Percentiles rank a stretch among this genome's conserved stretches.
These are phyloP conservation scores for Stellera chamaejasme DNA, from an alignment of 345 rosid species.

Conservation along the genomic window DNA sequence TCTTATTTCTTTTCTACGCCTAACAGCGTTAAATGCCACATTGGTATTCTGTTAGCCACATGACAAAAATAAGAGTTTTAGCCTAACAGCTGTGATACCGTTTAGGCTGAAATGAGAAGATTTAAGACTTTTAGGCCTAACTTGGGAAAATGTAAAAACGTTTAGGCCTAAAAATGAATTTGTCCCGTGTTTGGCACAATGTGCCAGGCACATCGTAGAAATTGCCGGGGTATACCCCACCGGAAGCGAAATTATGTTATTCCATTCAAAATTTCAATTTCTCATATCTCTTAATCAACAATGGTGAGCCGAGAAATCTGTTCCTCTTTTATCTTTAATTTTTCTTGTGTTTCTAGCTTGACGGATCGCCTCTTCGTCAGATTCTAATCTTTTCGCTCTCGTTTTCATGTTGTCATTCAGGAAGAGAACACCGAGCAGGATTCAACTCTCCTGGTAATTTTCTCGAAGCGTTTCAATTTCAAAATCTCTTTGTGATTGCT, in stretches of 20 bases:
- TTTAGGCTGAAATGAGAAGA: no score
- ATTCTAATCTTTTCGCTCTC: background rate
- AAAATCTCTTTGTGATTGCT: background rate
- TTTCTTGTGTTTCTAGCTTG: background rate
- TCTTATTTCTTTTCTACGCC: no score
- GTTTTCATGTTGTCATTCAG: constrained; percentile 72
- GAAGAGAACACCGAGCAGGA: constrained; percentile 92
- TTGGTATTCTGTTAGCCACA: no score
- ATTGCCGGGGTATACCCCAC: constrained; percentile 20
- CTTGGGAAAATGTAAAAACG: no score
- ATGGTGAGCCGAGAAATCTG: constrained; percentile 39
- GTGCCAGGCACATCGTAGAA: no score
- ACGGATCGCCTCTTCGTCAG: constrained; percentile 3
- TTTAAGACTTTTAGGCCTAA: no score
- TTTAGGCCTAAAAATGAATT: no score
- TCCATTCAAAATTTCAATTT: constrained; percentile 24
- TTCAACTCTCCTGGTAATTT: constrained; percentile 83
- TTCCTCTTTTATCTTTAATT: constrained; percentile 7
- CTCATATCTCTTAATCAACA: constrained; percentile 4
- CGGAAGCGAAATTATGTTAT: background rate
- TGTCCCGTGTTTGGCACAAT: no score
- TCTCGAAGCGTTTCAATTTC: background rate
- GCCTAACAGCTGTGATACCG: no score
- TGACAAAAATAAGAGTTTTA: no score
- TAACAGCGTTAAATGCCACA: no score